Percentiles rank a stretch among this genome's conserved stretches.
These are phyloP conservation scores for Colletotrichum sublineola DNA, from an alignment of 2,329 filamentous ascomycete genomes.

Conservation along the genomic window DNA sequence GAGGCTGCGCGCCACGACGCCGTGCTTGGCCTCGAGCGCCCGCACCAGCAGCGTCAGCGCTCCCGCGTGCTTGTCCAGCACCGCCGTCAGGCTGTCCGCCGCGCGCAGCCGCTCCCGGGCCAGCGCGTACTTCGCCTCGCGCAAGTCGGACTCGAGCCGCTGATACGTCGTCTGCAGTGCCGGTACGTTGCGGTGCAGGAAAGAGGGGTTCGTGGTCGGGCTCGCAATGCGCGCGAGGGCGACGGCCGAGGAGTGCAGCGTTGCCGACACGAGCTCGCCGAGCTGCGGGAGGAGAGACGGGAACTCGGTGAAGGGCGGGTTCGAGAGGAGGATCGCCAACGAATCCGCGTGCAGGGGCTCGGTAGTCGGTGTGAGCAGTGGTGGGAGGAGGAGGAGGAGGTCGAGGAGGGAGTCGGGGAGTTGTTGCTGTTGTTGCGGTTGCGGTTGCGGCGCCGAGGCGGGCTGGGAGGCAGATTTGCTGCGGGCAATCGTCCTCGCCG, in stretches of 20 bases:
- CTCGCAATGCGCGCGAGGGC: constrained; percentile 62
- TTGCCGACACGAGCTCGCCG: constrained; percentile 60
- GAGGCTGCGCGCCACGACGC: constrained; percentile 63
- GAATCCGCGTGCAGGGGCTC: constrained; percentile 53
- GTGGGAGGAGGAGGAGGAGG: constrained; percentile 67
- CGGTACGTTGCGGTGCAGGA: constrained; percentile 69
- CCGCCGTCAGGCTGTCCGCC: constrained; percentile 52
- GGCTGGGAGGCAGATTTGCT: constrained; percentile 46
- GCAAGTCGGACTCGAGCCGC: constrained; percentile 53
- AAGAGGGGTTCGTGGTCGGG: constrained; percentile 66
- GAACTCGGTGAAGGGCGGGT: constrained; percentile 63
- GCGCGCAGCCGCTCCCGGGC: constrained; percentile 55
- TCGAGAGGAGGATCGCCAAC: constrained; percentile 61
- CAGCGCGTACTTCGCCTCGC: constrained; percentile 51
- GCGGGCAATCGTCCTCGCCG: constrained; percentile 47
- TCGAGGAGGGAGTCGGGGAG: constrained; percentile 64
- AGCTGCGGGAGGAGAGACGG: constrained; percentile 63
- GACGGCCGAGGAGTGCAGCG: constrained; percentile 64
- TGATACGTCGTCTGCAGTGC: constrained; percentile 58
- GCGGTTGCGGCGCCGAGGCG: constrained; percentile 43
- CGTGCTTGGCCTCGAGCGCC: constrained; percentile 68
- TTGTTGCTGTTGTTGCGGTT: constrained; percentile 36
- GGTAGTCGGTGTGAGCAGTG: constrained; percentile 57
- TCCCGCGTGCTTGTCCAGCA: constrained; percentile 57
- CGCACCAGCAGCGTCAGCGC: constrained; percentile 61